Conservation (phyloP, 1,284 basidiomycete genomes). For the Marasmius fiardii region DNA sequence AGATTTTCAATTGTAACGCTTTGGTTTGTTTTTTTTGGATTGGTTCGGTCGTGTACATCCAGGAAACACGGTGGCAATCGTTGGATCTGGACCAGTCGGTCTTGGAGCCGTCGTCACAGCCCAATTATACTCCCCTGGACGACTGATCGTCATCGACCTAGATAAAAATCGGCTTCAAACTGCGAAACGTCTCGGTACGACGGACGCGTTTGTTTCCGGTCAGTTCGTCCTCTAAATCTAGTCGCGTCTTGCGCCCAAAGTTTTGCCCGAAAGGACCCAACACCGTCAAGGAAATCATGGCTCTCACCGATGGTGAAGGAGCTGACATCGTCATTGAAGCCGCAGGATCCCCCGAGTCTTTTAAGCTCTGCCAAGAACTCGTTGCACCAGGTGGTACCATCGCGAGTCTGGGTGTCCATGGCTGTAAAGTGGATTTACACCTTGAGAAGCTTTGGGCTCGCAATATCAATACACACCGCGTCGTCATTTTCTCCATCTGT, state of each 20-base stretch:
- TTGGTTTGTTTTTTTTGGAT: background rate
- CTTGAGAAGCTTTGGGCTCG: slow-evolving; percentile 23
- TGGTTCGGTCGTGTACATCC: slow-evolving; percentile 21
- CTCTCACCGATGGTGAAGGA: slow-evolving; percentile 22
- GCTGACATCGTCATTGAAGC: slow-evolving; percentile 25
- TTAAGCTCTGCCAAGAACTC: slow-evolving; percentile 24
- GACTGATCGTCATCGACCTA: slow-evolving; percentile 22
- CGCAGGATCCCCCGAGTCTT: slow-evolving; percentile 21
- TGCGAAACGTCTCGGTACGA: slow-evolving; percentile 21
- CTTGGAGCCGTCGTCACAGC: slow-evolving; percentile 21
- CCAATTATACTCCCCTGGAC: slow-evolving; percentile 23
- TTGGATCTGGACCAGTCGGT: slow-evolving; percentile 24
- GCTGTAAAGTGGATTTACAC: slow-evolving; percentile 22
- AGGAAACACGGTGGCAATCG: slow-evolving; percentile 20
- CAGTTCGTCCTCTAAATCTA: background rate
- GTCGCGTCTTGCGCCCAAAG: background rate
- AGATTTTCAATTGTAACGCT: too few relatives aligned
- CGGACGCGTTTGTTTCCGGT: slow-evolving; percentile 21
- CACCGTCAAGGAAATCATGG: slow-evolving; percentile 19
- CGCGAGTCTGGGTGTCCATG: slow-evolving; percentile 26
- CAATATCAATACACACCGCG: slow-evolving; percentile 18
- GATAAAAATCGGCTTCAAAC: slow-evolving; percentile 20
- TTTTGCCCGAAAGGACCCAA: slow-evolving; percentile 6
- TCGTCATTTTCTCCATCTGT: background rate
- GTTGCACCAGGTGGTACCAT: slow-evolving; percentile 23